Percentiles rank a stretch among this genome's conserved stretches.
phyloP scores from a whole-genome alignment of 2,329 filamentous ascomycete species.

The Epicoccum sorghinum region DNA sequence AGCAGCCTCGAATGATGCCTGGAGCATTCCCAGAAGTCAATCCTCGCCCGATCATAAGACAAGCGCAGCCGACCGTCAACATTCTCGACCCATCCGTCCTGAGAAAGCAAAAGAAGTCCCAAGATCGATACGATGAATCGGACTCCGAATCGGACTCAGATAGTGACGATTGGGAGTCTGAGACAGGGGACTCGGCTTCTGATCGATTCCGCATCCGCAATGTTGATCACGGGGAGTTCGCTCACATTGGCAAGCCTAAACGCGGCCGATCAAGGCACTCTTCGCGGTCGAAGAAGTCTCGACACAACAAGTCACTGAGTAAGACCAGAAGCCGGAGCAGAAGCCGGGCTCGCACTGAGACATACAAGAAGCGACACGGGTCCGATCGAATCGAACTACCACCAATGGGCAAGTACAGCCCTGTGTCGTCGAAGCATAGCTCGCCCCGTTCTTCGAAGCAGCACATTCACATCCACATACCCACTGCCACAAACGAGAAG shows the following conservation, averaged over 20 bases:
- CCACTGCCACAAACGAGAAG: constrained; percentile 18
- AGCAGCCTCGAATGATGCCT: constrained; percentile 22
- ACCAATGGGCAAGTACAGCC: constrained; percentile 26
- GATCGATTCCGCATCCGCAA: constrained; percentile 20
- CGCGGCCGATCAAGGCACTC: constrained; percentile 22
- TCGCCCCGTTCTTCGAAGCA: constrained; percentile 26
- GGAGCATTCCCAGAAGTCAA: constrained; percentile 20
- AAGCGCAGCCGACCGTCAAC: constrained; percentile 14
- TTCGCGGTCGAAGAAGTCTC: constrained; percentile 17
- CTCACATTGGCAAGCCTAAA: constrained; percentile 17
- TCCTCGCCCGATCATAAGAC: constrained; percentile 14
- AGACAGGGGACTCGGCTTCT: constrained; percentile 23
- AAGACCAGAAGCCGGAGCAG: constrained; percentile 19
- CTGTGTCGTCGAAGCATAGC: constrained; percentile 18
- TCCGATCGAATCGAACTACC: constrained; percentile 21
- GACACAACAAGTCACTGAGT: constrained; percentile 18
- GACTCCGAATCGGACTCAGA: constrained; percentile 23
- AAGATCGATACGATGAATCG: constrained; percentile 10
- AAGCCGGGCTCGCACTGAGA: constrained; percentile 16
- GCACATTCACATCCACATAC: constrained; percentile 31
- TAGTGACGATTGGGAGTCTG: constrained; percentile 23
- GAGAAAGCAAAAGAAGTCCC: constrained; percentile 23
- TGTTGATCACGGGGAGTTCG: constrained; percentile 31
- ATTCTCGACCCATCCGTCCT: constrained; percentile 7
- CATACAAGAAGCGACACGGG: constrained; percentile 18